Evolutionary conservation across 768 basidiomycete genomes (phyloP).

Genomic region (Pleurotus tuber-regium): DNA sequence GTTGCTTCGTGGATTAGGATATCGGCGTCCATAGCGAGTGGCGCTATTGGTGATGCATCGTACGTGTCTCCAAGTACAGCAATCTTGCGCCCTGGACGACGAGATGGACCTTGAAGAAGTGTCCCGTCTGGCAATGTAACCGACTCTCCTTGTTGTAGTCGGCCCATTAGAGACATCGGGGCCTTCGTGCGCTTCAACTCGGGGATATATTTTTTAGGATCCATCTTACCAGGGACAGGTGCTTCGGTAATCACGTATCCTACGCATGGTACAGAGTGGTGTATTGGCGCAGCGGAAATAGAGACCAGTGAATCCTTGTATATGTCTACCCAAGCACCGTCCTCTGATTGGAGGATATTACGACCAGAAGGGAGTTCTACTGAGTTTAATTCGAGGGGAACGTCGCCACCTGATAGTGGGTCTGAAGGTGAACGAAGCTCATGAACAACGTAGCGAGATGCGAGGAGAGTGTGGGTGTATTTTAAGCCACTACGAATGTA

Average conservation of each 20-base stretch:
- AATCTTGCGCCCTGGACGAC: slow-evolving; percentile 69
- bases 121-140: slow-evolving; percentile 72
- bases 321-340: slow-evolving; percentile 67
- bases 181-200: slow-evolving; percentile 69
- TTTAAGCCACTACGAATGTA: slow-evolving; percentile 69
- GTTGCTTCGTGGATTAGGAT: slow-evolving; percentile 88
- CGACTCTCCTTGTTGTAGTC: slow-evolving; percentile 61
- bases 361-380: slow-evolving; percentile 60
- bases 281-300: slow-evolving; percentile 75
- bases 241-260: slow-evolving; percentile 76
- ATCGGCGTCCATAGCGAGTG: slow-evolving; percentile 63
- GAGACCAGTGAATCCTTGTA: slow-evolving; percentile 54
- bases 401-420: slow-evolving; percentile 47
- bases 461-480: slow-evolving; percentile 69
- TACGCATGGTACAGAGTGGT: slow-evolving; percentile 78
- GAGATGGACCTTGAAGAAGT: slow-evolving; percentile 61
- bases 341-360: slow-evolving; percentile 52
- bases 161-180: slow-evolving; percentile 64
- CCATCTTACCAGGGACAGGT: slow-evolving; percentile 74
- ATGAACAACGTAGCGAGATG: slow-evolving; percentile 73
- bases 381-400: slow-evolving; percentile 41
- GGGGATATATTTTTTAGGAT: slow-evolving; percentile 63
- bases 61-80: slow-evolving; percentile 84
- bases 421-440: slow-evolving; percentile 72
- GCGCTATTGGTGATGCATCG: slow-evolving; percentile 67